Evolutionary conservation across 2,329 filamentous ascomycete genomes (phyloP).

Genomic region (Cercospora zeae-maydis): DNA sequence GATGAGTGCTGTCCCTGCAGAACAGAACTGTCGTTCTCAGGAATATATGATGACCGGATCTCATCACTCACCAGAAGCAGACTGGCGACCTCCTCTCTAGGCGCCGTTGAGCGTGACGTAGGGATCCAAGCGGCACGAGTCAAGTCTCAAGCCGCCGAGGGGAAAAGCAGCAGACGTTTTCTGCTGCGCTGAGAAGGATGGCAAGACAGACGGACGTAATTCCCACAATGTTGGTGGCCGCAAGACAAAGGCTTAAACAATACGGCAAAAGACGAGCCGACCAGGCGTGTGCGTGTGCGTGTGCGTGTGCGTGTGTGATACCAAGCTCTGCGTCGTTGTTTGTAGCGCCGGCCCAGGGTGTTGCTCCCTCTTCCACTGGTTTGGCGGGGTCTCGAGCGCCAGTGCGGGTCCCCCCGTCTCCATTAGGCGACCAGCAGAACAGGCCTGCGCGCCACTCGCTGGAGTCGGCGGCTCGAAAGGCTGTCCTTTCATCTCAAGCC

Average conservation of each 20-base stretch:
- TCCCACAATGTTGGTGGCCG: neutral
- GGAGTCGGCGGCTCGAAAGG: neutral
- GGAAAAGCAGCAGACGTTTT: neutral
- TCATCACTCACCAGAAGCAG: slow-evolving; percentile 5
- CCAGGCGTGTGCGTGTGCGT: neutral
- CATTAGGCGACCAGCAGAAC: neutral
- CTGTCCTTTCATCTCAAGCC: slow-evolving; percentile 8
- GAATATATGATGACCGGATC: neutral
- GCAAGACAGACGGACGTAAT: neutral
- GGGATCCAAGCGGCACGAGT: slow-evolving; percentile 2
- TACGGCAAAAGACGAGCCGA: too few species aligned
- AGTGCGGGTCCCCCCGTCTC: slow-evolving; percentile 5
- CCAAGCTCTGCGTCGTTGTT: neutral
- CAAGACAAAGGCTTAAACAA: neutral
- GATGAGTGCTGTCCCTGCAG: neutral
- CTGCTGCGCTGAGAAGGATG: neutral
- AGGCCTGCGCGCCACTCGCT: neutral
- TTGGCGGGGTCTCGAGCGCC: slow-evolving; percentile 10
- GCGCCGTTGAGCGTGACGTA: slow-evolving; percentile 13
- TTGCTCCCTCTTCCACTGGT: neutral
- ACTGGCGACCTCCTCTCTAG: slow-evolving; percentile 1
- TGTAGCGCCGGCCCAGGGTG: slow-evolving; percentile 9
- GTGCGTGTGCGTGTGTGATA: neutral
- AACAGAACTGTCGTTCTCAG: neutral
- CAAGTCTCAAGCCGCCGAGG: slow-evolving; percentile 2